phyloP scores from a whole-genome alignment of 441 rosid genomes.

The Adansonia rubrostipa region DNA sequence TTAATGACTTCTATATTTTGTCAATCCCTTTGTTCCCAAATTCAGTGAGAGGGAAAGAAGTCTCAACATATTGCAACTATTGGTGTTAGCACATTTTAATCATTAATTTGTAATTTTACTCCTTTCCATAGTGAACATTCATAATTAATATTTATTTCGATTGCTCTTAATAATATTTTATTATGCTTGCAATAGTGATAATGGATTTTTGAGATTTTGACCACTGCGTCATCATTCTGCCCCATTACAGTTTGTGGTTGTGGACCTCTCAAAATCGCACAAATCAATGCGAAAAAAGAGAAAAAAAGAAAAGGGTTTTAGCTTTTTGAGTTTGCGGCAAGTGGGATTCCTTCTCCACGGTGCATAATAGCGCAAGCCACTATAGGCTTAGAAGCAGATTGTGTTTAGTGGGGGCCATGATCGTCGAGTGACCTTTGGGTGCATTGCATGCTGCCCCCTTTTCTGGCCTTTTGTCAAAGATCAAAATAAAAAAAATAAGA shows the following conservation, averaged over 20 bases:
- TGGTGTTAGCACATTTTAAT: not conserved
- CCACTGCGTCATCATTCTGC: conserved; percentile 30
- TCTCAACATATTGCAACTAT: conserved; percentile 25
- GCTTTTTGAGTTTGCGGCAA: conserved; percentile 16
- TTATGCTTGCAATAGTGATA: too few relatives aligned
- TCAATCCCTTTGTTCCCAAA: conserved; percentile 43
- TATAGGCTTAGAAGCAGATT: not conserved
- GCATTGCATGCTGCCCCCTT: conserved; percentile 27
- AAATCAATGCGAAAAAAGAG: not conserved
- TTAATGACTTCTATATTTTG: conserved; percentile 25
- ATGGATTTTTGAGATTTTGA: conserved; percentile 26
- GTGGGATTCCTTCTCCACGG: conserved; percentile 33
- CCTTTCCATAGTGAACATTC: too few relatives aligned
- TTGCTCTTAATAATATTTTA: too few relatives aligned
- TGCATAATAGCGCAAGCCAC: conserved; percentile 28
- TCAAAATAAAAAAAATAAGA: not conserved
- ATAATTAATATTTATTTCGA: too few relatives aligned
- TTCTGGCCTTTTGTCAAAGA: conserved; percentile 34
- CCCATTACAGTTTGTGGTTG: conserved; percentile 23
- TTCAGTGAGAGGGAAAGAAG: conserved; percentile 29
- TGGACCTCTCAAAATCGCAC: conserved; percentile 25
- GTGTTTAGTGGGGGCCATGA: conserved; percentile 35
- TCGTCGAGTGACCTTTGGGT: conserved; percentile 13
- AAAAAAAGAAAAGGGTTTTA: not conserved
- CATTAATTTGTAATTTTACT: too few relatives aligned